These are phyloP conservation scores for Dendrobium catenatum DNA, from an alignment of 106 monocot genomes.

Conservation along the genomic window DNA sequence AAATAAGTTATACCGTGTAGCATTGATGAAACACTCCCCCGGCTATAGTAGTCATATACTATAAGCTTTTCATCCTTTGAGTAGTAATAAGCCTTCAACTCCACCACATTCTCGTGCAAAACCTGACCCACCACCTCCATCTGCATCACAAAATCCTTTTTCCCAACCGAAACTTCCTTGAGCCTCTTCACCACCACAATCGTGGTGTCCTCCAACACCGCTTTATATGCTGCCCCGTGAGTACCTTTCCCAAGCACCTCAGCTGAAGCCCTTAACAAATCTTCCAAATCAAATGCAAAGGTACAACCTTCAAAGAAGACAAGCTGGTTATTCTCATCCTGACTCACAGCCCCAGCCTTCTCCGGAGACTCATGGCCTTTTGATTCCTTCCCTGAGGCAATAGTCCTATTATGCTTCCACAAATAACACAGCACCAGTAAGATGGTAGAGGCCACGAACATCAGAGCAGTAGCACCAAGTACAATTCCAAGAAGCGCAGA, in stretches of 20 bases:
- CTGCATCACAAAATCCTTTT: conserved; percentile 70
- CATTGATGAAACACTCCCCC: conserved; percentile 44
- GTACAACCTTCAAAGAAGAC: conserved; percentile 49
- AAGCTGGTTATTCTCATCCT: conserved; percentile 32
- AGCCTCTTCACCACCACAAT: conserved; percentile 69
- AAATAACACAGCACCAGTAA: conserved; percentile 28
- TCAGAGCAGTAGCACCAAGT: conserved; percentile 34
- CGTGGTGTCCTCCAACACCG: conserved; percentile 51
- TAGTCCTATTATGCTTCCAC: conserved; percentile 9
- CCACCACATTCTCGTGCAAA: conserved; percentile 43
- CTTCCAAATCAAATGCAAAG: conserved; percentile 56
- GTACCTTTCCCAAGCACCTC: conserved; percentile 67
- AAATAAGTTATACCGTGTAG: conserved; percentile 38
- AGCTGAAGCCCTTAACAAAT: conserved; percentile 53
- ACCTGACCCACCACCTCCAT: conserved; percentile 59
- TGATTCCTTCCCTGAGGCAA: conserved; percentile 21
- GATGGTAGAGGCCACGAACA: conserved; percentile 24
- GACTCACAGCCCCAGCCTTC: conserved; percentile 26
- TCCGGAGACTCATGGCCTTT: conserved; percentile 44
- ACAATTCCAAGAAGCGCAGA: conserved; percentile 49
- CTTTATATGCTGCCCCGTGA: conserved; percentile 53
- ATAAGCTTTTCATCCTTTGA: conserved; percentile 75
- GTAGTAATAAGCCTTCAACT: conserved; percentile 54
- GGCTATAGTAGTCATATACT: conserved; percentile 43
- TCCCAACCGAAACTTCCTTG: conserved; percentile 48